A percentile compares a stretch with the other conserved stretches of the same genome.
These are phyloP conservation scores for Atkinsonella hypoxylon DNA, from an alignment of 2,329 filamentous ascomycete genomes.

Conservation along the genomic window DNA sequence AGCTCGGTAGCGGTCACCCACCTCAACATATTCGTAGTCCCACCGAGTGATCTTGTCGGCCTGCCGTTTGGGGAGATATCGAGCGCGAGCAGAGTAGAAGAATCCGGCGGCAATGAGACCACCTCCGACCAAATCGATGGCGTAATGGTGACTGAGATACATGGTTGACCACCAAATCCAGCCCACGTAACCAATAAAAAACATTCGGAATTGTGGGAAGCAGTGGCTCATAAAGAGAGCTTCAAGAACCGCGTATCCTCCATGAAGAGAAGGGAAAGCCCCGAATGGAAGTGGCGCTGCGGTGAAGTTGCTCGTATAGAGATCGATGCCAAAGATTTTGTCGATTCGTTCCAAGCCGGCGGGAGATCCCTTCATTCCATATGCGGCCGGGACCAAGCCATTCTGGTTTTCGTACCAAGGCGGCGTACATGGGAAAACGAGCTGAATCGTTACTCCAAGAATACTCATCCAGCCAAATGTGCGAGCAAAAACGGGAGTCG, in stretches of 20 bases:
- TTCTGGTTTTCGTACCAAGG: slow-evolving; percentile 96
- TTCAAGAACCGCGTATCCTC: slow-evolving; percentile 78
- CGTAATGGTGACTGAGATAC: slow-evolving; percentile 96
- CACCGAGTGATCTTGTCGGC: slow-evolving; percentile 77
- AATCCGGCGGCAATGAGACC: slow-evolving; percentile 65
- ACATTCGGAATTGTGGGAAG: slow-evolving; percentile 69
- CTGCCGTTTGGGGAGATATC: slow-evolving; percentile 74
- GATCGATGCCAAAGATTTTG: slow-evolving; percentile 75
- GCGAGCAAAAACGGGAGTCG: slow-evolving; percentile 71
- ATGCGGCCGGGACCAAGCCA: slow-evolving; percentile 81
- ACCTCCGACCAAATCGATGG: slow-evolving; percentile 81
- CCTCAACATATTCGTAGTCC: slow-evolving; percentile 91
- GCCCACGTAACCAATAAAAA: slow-evolving; percentile 73
- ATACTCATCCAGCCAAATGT: slow-evolving; percentile 91
- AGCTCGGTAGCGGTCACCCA: slow-evolving; percentile 48
- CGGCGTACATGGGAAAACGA: slow-evolving; percentile 85
- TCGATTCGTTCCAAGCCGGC: slow-evolving; percentile 85
- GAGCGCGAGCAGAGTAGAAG: slow-evolving; percentile 71
- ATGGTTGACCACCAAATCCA: slow-evolving; percentile 99
- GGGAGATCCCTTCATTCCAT: slow-evolving; percentile 80
- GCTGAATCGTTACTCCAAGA: slow-evolving; percentile 73
- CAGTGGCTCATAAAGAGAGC: slow-evolving; percentile 87
- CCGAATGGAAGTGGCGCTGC: slow-evolving; percentile 87
- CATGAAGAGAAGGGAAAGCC: slow-evolving; percentile 87
- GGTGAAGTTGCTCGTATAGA: slow-evolving; percentile 88